Percentiles rank a stretch among this genome's conserved stretches.
Conservation (phyloP, 352 stramenopile genomes). For the Globisporangium barbulae region DNA sequence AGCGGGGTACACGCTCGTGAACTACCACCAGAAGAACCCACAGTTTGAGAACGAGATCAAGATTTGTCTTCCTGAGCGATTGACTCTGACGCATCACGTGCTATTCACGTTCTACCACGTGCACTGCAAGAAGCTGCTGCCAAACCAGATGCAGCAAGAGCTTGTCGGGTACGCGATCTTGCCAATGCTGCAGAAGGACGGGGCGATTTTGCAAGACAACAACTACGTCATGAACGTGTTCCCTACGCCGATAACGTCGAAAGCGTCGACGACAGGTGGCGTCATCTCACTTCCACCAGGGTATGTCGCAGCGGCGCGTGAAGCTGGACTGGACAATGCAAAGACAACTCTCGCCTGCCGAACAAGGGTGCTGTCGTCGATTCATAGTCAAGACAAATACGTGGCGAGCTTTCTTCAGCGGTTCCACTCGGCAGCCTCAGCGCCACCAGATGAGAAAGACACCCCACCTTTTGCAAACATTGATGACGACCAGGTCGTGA, state of each 20-base stretch:
- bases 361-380: constrained; percentile 43
- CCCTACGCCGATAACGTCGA: constrained; percentile 19
- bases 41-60: constrained; percentile 80
- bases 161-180: constrained; percentile 54
- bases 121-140: constrained; percentile 74
- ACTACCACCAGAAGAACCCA: constrained; percentile 75
- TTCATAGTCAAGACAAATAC: constrained; percentile 51
- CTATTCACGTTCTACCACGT: constrained; percentile 81
- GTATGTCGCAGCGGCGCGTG: constrained; percentile 37
- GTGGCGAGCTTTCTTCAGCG: constrained; percentile 45
- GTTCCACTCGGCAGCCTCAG: constrained; percentile 30
- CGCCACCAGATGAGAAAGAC: background rate
- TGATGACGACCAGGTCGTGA: constrained; percentile 30
- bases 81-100: constrained; percentile 51
- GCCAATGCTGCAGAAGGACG: constrained; percentile 44
- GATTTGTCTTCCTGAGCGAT: constrained; percentile 48
- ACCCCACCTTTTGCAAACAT: background rate
- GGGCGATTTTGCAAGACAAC: constrained; percentile 46
- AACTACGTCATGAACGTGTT: constrained; percentile 41
- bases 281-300: constrained; percentile 34
- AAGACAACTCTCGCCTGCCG: constrained; percentile 47
- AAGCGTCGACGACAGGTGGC: constrained; percentile 18
- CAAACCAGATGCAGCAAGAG: constrained; percentile 58
- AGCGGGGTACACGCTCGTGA: constrained; percentile 47
- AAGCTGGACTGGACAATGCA: constrained; percentile 24